Conservation (phyloP, 129 eudicot genomes). For the Chrysanthemum lavandulifolium region DNA sequence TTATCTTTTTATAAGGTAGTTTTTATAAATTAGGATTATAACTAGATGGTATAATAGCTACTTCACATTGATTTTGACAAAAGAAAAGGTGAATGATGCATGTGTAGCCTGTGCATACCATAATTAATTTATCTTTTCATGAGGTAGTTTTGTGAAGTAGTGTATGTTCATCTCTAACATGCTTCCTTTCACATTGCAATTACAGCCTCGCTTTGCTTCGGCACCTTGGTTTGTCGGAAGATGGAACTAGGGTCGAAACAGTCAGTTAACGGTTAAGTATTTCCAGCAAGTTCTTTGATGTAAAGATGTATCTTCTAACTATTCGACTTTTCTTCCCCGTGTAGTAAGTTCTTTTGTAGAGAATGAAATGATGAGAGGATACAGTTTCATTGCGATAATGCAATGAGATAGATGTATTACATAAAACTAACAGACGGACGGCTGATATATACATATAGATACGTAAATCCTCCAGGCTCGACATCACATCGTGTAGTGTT, state of each 20-base stretch:
- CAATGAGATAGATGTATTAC: constrained; percentile 12
- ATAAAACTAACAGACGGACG: constrained; percentile 5
- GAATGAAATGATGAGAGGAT: constrained; percentile 7
- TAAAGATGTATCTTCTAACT: constrained; percentile 20
- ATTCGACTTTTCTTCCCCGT: not conserved
- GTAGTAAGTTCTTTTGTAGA: constrained; percentile 30
- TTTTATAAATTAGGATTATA: not conserved
- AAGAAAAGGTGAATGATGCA: not conserved
- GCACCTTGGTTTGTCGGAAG: constrained; percentile 32
- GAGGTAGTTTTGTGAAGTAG: not conserved
- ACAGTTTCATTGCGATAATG: constrained; percentile 5
- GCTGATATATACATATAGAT: constrained; percentile 15
- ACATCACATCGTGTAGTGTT: not conserved
- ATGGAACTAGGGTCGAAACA: constrained; percentile 16
- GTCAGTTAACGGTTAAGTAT: constrained; percentile 15
- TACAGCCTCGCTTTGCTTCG: constrained; percentile 36
- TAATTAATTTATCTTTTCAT: not conserved
- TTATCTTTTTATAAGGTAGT: not conserved
- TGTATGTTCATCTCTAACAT: constrained; percentile 9
- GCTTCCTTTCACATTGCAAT: constrained; percentile 9
- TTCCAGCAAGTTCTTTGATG: constrained; percentile 14
- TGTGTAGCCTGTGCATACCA: not conserved
- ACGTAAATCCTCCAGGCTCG: not conserved
- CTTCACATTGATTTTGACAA: constrained; percentile 7
- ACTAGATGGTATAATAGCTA: not conserved